These are phyloP conservation scores for Ogataea angusta DNA, from an alignment of 805 yeast genomes.

Conservation along the genomic window DNA sequence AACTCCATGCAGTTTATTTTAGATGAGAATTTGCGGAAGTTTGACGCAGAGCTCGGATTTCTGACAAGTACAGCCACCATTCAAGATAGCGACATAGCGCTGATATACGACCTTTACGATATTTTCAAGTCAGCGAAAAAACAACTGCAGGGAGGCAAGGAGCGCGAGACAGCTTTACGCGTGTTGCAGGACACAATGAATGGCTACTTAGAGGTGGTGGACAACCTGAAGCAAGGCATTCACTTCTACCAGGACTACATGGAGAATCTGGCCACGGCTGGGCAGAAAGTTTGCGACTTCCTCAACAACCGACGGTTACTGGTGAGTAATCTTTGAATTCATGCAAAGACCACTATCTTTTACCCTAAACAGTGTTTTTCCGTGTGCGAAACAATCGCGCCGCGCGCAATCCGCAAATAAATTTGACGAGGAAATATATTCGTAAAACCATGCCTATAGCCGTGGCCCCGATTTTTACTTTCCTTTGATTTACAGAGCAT, in stretches of 20 bases:
- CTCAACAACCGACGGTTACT: slow-evolving; percentile 24
- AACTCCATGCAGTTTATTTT: slow-evolving; percentile 36
- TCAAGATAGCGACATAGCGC: slow-evolving; percentile 33
- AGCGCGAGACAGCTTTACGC: slow-evolving; percentile 50
- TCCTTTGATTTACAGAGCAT: too few relatives aligned
- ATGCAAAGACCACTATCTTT: too few relatives aligned
- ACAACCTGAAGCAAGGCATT: slow-evolving; percentile 64
- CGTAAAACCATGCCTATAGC: too few relatives aligned
- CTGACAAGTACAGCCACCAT: slow-evolving; percentile 39
- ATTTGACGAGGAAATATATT: not conserved
- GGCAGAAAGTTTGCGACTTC: slow-evolving; percentile 39
- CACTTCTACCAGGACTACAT: slow-evolving; percentile 66
- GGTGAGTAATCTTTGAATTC: slow-evolving; percentile 8
- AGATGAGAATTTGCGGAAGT: slow-evolving; percentile 44
- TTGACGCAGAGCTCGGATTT: slow-evolving; percentile 46
- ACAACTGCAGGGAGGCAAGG: slow-evolving; percentile 31
- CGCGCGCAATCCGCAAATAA: not conserved
- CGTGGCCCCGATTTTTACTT: too few relatives aligned
- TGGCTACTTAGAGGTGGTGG: slow-evolving; percentile 52
- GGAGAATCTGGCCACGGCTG: slow-evolving; percentile 35
- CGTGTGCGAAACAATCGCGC: not conserved
- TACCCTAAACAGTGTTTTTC: too few relatives aligned
- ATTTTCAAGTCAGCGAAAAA: slow-evolving; percentile 33
- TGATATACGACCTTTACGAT: slow-evolving; percentile 37
- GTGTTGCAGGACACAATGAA: slow-evolving; percentile 47